Base-by-base conservation (phyloP, 1,284 basidiomycete species). In the Ganoderma boninense region DNA sequence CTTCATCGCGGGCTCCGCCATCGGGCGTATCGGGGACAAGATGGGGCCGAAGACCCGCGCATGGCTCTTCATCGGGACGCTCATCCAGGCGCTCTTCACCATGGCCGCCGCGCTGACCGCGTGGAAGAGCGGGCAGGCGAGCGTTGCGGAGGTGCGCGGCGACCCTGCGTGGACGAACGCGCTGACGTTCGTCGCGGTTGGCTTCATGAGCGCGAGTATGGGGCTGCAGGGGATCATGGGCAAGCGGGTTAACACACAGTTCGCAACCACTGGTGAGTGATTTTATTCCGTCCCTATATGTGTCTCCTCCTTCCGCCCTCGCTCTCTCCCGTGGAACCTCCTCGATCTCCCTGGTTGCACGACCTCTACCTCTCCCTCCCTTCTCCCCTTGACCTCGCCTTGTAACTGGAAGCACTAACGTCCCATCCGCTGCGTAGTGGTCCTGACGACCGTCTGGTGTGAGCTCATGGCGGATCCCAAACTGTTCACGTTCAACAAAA, bases 161-260 rank as follows among this genome's bases (percentile, higher is more conserved):
- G 82, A 87, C 64, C 92, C 94, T 0, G 87, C 90, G 1, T 96
- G 95, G 95, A 85, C 82, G 11, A 90, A 90, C 68, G 80, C 86
- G 0, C 76, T 89, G 62, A 88, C 92, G 0, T 95, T 92, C 77
- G 88, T 90, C 8, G 86, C 89, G 4, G 76, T 97, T 20, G 94
- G 86, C 0, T 94, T 95, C 78, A 90, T 95, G 79, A 94, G 92
- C 68, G 90, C 92, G 18, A 92, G 89, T 76, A 84, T 95, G 75
- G 94, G 93, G 2, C 81, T 95, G 54, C 92, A 95, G 80, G 95
- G 94, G n/a, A 93, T 96, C 77, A 86, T 95, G 80, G 93, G 91
- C 68, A 96, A 96, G 83, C 84, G 91, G 70, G 80, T 95, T 67
- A 94, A 92, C 74, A 92, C 90, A 14, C 91, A 94, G 73, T 95